Percentiles rank a stretch among this genome's conserved stretches.
Evolutionary conservation across 345 rosid genomes (phyloP).

Genomic region (Eucalyptus sp.): DNA sequence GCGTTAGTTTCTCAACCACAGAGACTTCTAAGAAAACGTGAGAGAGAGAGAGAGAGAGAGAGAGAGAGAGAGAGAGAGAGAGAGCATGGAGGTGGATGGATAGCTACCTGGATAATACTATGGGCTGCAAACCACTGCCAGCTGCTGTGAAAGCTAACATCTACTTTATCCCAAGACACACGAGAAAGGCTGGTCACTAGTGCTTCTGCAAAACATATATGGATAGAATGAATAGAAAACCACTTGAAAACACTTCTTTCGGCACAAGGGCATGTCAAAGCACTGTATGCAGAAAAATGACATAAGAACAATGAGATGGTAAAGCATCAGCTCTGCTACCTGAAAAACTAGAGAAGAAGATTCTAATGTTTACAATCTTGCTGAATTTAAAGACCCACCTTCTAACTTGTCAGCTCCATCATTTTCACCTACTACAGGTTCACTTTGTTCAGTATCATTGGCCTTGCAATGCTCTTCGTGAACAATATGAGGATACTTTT

Average conservation of each 20-base stretch:
- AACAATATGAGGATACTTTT: slow-evolving; percentile 85
- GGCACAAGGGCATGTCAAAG: background rate
- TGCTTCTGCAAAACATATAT: slow-evolving; percentile 45
- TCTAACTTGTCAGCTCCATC: slow-evolving; percentile 51
- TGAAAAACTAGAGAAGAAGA: background rate
- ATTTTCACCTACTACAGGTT: slow-evolving; percentile 21
- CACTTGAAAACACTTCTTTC: background rate
- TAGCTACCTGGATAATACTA: slow-evolving; percentile 82
- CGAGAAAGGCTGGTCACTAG: slow-evolving; percentile 67
- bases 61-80: background rate
- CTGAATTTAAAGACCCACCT: slow-evolving; percentile 32
- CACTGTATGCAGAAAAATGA: background rate
- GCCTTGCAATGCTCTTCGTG: slow-evolving; percentile 86
- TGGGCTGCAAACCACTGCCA: slow-evolving; percentile 88
- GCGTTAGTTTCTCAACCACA: background rate
- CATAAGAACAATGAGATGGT: background rate
- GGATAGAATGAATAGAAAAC: background rate
- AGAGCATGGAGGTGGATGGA: background rate
- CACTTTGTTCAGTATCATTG: slow-evolving; percentile 26
- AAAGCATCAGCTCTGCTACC: background rate
- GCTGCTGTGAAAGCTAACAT: slow-evolving; percentile 83
- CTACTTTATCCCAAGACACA: slow-evolving; percentile 93
- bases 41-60: background rate
- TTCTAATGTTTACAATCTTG: background rate
- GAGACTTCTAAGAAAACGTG: background rate